Percentiles rank a stretch among this genome's conserved stretches.
Evolutionary conservation across 768 basidiomycete species (phyloP).

Genomic region (Tulasnella calospora): DNA sequence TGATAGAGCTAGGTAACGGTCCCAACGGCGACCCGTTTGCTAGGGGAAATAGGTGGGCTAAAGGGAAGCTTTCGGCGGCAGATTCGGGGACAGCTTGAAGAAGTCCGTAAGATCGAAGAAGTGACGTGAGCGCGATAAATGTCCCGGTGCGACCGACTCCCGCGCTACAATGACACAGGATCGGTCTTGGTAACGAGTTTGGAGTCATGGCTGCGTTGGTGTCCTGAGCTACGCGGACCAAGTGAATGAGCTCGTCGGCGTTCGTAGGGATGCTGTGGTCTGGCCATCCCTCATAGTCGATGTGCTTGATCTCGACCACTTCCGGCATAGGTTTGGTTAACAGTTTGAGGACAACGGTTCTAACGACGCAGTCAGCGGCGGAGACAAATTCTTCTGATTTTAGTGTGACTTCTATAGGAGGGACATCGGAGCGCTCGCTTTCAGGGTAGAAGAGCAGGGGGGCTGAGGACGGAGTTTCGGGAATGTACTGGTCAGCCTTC

Average conservation of each 20-base stretch:
- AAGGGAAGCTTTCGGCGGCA: constrained; percentile 29
- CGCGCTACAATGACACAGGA: constrained; percentile 80
- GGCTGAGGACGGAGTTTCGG: constrained; percentile 34
- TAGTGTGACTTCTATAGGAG: constrained; percentile 56
- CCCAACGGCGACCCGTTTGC: constrained; percentile 51
- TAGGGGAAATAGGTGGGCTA: constrained; percentile 29
- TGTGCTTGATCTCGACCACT: constrained; percentile 50
- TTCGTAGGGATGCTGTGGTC: constrained; percentile 69
- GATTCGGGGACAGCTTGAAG: constrained; percentile 27
- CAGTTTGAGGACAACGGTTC: constrained; percentile 42
- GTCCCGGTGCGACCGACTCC: constrained; percentile 84
- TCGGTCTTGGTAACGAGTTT: constrained; percentile 53
- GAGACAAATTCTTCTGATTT: constrained; percentile 44
- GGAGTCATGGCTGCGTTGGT: background rate
- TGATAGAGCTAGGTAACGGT: constrained; percentile 44
- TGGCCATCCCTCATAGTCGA: constrained; percentile 75
- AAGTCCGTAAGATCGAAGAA: constrained; percentile 54
- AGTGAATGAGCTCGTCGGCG: constrained; percentile 1
- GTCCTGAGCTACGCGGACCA: constrained; percentile 9
- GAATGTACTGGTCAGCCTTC: constrained; percentile 79
- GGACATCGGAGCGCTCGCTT: constrained; percentile 37
- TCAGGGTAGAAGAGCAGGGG: constrained; percentile 33
- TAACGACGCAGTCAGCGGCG: constrained; percentile 57
- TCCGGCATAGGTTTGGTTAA: background rate
- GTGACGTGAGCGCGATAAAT: constrained; percentile 73